Evolutionary conservation across 1,284 basidiomycete species (phyloP).

Genomic region (Malassezia sp.): DNA sequence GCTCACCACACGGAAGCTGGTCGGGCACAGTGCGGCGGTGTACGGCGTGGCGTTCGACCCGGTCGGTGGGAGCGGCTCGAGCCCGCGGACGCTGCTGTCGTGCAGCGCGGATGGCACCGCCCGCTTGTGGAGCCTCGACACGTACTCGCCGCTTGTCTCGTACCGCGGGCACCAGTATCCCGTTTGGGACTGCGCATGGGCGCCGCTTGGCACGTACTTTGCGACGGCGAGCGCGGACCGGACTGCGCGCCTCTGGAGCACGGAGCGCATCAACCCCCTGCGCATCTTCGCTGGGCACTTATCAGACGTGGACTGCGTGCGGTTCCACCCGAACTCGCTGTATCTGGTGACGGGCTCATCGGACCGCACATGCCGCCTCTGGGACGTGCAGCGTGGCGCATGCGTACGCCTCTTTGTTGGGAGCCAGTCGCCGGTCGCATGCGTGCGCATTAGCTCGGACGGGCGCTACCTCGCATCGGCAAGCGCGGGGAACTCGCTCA

Average conservation of each 20-base stretch:
- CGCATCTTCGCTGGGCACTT: slow-evolving; percentile 91
- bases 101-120: slow-evolving; percentile 85
- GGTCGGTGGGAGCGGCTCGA: slow-evolving; percentile 66
- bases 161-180: slow-evolving; percentile 95
- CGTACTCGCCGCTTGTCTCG: slow-evolving; percentile 79
- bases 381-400: slow-evolving; percentile 93
- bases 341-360: slow-evolving; percentile 95
- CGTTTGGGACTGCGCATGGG: slow-evolving; percentile 98
- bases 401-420: slow-evolving; percentile 92
- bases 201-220: slow-evolving; percentile 94
- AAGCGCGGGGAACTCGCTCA: slow-evolving; percentile 27
- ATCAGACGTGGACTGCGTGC: slow-evolving; percentile 89
- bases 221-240: slow-evolving; percentile 86
- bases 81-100: slow-evolving; percentile 79
- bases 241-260: slow-evolving; percentile 90
- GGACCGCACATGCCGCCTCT: slow-evolving; percentile 86
- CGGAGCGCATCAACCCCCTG: slow-evolving; percentile 74
- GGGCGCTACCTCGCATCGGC: slow-evolving; percentile 85
- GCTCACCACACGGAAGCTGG: slow-evolving; percentile 60
- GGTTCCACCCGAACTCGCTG: slow-evolving; percentile 93
- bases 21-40: slow-evolving; percentile 92
- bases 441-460: slow-evolving; percentile 80
- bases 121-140: slow-evolving; percentile 90
- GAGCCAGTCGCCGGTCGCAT: slow-evolving; percentile 79
- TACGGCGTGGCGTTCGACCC: slow-evolving; percentile 92